Base-by-base conservation (phyloP, 1,284 basidiomycete genomes). In the Rhodotorula sp. region DNA sequence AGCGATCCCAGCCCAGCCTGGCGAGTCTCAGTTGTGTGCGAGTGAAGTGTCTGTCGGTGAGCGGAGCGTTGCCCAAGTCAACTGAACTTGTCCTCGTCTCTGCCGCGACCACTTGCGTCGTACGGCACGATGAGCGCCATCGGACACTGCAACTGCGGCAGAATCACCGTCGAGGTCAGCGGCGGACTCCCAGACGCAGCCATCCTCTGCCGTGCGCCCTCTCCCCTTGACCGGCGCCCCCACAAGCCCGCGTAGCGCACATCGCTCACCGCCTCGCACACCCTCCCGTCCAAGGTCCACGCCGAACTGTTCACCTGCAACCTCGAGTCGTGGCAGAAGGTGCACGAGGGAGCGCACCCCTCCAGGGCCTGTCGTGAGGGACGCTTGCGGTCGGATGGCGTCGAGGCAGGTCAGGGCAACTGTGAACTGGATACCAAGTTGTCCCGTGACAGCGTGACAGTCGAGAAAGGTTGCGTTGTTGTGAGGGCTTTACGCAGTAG, bases 131-230 rank as follows among this genome's bases (percentile, higher is more conserved):
- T 24, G 52, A 46, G 31, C 20, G 20, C 28, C 20, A 28, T 9
- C 7, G 66, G 66, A 22, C 22, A 54, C 3, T 68, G 67, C 58
- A 68, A 68, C 67, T 68, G 67, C 58, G 57, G 62, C 10, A 4
- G 18, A 15, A 48, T 68, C 47, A 40, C 37, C 4, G 52, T 68
- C 53, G 47, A 56, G 5, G 46, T 68, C 18, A 15, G 28, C 24
- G 51, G 34, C n/a, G n/a, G 44, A 61, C 11, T 54, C 40, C 55
- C 62, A 28, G 15, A 64, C 53, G 20, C 15, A 18, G 37, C 40
- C 4, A 31, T 54, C 18, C 57, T 68, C 52, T 68, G 66, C 52
- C 48, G 66, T 64, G 20, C 26, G 66, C 55, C 30, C 22, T 31
- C 40, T 48, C 24, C 34, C 13, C 22, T 24, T 22, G 15, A 20